Evolutionary conservation across 176 grass and related monocot species (phyloP).

Genomic region (Cocos nucifera): DNA sequence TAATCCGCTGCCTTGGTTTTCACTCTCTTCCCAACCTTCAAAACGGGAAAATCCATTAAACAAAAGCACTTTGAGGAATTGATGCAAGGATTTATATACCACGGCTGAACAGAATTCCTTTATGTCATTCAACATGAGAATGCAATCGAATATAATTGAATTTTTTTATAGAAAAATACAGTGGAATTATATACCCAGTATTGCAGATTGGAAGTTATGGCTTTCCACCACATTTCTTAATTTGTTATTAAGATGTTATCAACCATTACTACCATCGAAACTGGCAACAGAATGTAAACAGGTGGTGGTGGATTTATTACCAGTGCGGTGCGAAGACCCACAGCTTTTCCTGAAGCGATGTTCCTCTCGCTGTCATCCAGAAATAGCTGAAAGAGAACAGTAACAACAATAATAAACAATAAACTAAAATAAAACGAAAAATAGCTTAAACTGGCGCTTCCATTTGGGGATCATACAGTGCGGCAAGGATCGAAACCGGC

Average conservation of each 20-base stretch:
- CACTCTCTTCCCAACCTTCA: slow-evolving; percentile 66
- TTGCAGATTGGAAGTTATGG: too few relatives aligned
- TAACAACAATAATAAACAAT: neutral
- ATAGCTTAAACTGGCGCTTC: neutral
- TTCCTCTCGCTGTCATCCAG: slow-evolving; percentile 95
- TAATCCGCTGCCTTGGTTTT: slow-evolving; percentile 73
- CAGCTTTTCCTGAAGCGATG: slow-evolving; percentile 75
- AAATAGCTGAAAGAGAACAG: slow-evolving; percentile 52
- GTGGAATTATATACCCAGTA: too few relatives aligned
- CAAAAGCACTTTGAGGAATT: neutral
- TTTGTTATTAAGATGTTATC: neutral
- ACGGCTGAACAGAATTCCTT: slow-evolving; percentile 1
- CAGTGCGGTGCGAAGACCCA: slow-evolving; percentile 70
- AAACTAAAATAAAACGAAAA: neutral
- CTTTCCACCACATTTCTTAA: too few relatives aligned
- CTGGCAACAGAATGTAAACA: neutral
- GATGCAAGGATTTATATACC: neutral
- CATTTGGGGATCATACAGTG: slow-evolving; percentile 31
- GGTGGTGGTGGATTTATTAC: slow-evolving; percentile 24
- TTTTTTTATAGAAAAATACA: too few relatives aligned
- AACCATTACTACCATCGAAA: neutral
- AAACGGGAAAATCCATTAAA: neutral
- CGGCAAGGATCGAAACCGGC: slow-evolving; percentile 48
- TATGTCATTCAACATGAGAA: too few relatives aligned
- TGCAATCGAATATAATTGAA: too few relatives aligned